Percentiles rank a stretch among this genome's conserved stretches.
Conservation (phyloP, 1,284 basidiomycete species). For the Porphyrellus sp. region DNA sequence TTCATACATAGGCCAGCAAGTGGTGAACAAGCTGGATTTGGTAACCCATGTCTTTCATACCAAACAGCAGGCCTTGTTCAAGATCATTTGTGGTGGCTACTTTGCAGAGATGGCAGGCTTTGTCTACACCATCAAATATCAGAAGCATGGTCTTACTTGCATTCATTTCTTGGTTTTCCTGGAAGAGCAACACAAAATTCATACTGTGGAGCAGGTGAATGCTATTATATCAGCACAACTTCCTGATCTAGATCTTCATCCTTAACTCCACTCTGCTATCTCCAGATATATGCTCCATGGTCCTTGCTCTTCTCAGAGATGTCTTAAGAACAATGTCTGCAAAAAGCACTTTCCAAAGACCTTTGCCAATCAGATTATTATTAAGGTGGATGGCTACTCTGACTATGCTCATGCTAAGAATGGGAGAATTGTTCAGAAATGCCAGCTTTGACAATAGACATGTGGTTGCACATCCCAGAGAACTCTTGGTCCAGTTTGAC, state of each 20-base stretch:
- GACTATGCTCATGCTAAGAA: not conserved
- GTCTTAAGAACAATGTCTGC: constrained; percentile 5
- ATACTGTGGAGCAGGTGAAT: not conserved
- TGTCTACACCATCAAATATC: constrained; percentile 19
- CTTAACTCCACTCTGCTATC: not conserved
- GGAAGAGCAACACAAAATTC: not conserved
- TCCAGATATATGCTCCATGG: constrained; percentile 13
- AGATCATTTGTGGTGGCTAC: constrained; percentile 17
- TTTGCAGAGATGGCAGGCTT: constrained; percentile 8
- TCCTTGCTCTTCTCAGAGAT: constrained; percentile 8
- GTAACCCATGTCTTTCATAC: constrained; percentile 44
- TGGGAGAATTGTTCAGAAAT: not conserved
- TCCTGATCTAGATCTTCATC: not conserved
- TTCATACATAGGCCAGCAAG: constrained; percentile 30
- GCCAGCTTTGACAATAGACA: not conserved
- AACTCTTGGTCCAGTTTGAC: constrained; percentile 25
- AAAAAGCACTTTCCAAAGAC: constrained; percentile 8
- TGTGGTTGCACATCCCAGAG: constrained; percentile 10
- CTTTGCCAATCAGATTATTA: not conserved
- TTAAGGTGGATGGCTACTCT: not conserved
- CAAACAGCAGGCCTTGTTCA: constrained; percentile 39
- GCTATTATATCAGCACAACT: constrained; percentile 10
- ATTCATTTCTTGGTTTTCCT: constrained; percentile 36
- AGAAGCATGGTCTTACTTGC: constrained; percentile 12
- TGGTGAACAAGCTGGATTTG: constrained; percentile 45